phyloP scores from a whole-genome alignment of 2,329 filamentous ascomycete genomes.

The Neospermospora avenae region DNA sequence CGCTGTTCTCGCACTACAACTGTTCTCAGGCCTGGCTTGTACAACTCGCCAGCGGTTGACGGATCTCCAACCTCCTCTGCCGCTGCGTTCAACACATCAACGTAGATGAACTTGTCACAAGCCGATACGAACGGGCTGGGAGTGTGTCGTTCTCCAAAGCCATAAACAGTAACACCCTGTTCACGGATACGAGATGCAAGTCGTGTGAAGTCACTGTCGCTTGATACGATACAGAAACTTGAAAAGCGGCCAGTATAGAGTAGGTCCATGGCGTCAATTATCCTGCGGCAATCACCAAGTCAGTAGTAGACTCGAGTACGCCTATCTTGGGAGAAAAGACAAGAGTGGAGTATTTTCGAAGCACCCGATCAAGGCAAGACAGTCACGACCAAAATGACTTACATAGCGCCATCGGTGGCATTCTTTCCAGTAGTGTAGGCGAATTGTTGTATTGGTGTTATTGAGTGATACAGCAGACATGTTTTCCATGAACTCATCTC shows the following conservation, averaged over 20 bases:
- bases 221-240: constrained; percentile 4
- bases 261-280: constrained; percentile 5
- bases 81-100: not conserved
- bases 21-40: not conserved
- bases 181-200: constrained; percentile 3
- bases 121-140: not conserved
- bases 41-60: not conserved
- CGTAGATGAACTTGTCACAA: constrained; percentile 1
- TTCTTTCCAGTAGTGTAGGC: constrained; percentile 3
- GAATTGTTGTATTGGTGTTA: constrained; percentile 1
- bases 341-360: too few relatives aligned
- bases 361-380: too few relatives aligned
- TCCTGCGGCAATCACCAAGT: not conserved
- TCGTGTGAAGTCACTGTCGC: constrained; percentile 4
- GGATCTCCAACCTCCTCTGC: not conserved
- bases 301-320: too few relatives aligned
- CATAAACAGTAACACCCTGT: constrained; percentile 1
- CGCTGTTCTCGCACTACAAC: not conserved
- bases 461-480: not conserved
- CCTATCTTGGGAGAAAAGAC: too few relatives aligned
- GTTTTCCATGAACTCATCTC: not conserved
- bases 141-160: not conserved
- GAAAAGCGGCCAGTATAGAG: constrained; percentile 5
- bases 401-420: constrained; percentile 1
- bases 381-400: too few relatives aligned